phyloP scores from a whole-genome alignment of 805 yeast genomes.

The Brettanomyces anomalus region DNA sequence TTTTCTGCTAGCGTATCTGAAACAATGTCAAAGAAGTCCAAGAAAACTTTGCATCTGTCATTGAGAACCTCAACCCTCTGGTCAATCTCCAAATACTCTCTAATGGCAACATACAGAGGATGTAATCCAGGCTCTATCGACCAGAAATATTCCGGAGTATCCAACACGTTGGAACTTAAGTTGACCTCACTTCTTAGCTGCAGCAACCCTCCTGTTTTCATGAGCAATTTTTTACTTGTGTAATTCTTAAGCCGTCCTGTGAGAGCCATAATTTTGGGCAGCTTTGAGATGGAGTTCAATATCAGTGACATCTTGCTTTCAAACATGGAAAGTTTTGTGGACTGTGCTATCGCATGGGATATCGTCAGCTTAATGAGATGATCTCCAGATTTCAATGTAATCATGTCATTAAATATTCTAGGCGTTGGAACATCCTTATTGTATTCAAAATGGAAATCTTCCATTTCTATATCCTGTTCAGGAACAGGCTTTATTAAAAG shows the following conservation, averaged over 20 bases:
- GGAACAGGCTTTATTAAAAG: conserved; percentile 65
- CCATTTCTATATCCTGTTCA: conserved; percentile 89
- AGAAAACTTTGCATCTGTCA: conserved; percentile 86
- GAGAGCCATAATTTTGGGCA: conserved; percentile 83
- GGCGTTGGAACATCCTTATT: conserved; percentile 38
- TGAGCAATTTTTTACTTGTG: conserved; percentile 73
- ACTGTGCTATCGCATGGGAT: conserved; percentile 96
- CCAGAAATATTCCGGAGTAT: conserved; percentile 97
- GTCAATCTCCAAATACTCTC: conserved; percentile 91
- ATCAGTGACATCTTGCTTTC: conserved; percentile 86
- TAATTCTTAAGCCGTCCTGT: conserved; percentile 77
- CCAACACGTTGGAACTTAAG: conserved; percentile 79
- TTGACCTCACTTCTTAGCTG: conserved; percentile 91
- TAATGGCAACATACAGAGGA: conserved; percentile 79
- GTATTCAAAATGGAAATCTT: conserved; percentile 73
- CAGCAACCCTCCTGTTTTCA: conserved; percentile 84
- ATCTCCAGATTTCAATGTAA: conserved; percentile 83
- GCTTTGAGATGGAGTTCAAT: conserved; percentile 73
- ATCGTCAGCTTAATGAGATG: conserved; percentile 86
- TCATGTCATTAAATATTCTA: conserved; percentile 86
- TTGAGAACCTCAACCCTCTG: conserved; percentile 90
- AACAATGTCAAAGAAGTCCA: conserved; percentile 87
- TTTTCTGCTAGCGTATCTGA: conserved; percentile 92
- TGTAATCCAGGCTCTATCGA: conserved; percentile 90
- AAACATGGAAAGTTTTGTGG: conserved; percentile 82